phyloP scores from a whole-genome alignment of 495 filamentous ascomycete species.

The Hapsidospora chrysogenum region DNA sequence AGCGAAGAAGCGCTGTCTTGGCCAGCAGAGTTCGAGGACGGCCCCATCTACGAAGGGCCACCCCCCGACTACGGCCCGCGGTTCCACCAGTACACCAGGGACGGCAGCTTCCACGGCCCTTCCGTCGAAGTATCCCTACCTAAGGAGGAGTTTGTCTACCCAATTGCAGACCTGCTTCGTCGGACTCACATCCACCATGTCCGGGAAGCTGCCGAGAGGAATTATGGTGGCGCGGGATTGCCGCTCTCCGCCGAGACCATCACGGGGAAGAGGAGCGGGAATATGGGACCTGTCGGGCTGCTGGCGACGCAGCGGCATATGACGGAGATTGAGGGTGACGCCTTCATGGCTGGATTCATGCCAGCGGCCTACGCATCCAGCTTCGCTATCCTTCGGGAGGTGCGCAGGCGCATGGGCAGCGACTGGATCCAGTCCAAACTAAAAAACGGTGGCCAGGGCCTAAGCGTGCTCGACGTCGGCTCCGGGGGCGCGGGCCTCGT shows the following conservation, averaged over 20 bases:
- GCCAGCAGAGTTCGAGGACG: slow-evolving; percentile 4
- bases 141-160: slow-evolving; percentile 42
- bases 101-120: slow-evolving; percentile 1
- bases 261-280: slow-evolving; percentile 17
- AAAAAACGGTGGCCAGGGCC: slow-evolving; percentile 45
- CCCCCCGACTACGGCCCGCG: not conserved
- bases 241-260: slow-evolving; percentile 45
- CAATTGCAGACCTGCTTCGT: slow-evolving; percentile 46
- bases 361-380: slow-evolving; percentile 64
- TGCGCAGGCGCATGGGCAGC: slow-evolving; percentile 67
- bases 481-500: slow-evolving; percentile 67
- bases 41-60: not conserved
- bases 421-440: slow-evolving; percentile 62
- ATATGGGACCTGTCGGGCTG: slow-evolving; percentile 53
- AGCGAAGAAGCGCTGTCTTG: slow-evolving; percentile 16
- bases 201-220: slow-evolving; percentile 42
- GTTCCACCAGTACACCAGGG: slow-evolving; percentile 1
- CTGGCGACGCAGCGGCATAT: slow-evolving; percentile 55
- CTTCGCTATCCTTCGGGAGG: slow-evolving; percentile 61
- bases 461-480: slow-evolving; percentile 72
- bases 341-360: slow-evolving; percentile 60
- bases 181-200: slow-evolving; percentile 59
- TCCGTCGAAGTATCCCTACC: slow-evolving; percentile 14
- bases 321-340: slow-evolving; percentile 76
- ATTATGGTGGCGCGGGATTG: slow-evolving; percentile 58